These are phyloP conservation scores for Neolentinus lepideus DNA, from an alignment of 1,284 basidiomycete genomes.

Conservation along the genomic window DNA sequence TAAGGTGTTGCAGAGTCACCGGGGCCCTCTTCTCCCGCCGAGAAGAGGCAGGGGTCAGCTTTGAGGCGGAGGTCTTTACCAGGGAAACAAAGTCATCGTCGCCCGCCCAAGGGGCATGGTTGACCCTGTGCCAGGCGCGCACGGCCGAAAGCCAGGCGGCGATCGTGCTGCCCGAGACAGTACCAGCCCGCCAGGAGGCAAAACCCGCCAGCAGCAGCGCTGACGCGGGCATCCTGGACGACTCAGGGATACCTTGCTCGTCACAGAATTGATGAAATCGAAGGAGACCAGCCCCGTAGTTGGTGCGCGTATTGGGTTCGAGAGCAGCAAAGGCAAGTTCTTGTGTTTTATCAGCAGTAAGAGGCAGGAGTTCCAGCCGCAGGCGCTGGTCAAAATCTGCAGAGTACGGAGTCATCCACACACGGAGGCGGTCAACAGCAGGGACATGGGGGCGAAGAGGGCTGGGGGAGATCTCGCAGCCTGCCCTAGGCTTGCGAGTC, in stretches of 20 bases:
- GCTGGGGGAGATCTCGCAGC: too few relatives aligned
- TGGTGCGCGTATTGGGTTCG: not conserved
- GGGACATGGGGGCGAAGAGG: not conserved
- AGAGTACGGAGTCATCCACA: not conserved
- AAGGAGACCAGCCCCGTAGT: constrained; percentile 11
- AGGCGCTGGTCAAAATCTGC: not conserved
- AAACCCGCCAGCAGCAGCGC: constrained; percentile 10
- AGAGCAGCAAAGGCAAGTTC: not conserved
- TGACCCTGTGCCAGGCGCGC: too few relatives aligned
- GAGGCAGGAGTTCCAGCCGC: not conserved
- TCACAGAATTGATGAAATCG: constrained; percentile 10
- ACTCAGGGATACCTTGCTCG: not conserved
- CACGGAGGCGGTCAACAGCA: not conserved
- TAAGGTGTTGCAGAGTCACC: constrained; percentile 14
- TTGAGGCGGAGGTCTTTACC: constrained; percentile 10
- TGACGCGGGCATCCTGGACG: constrained; percentile 12
- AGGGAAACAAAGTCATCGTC: too few relatives aligned
- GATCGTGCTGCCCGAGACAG: constrained; percentile 13
- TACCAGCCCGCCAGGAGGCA: constrained; percentile 8
- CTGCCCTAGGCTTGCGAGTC: not conserved
- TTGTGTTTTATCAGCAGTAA: not conserved
- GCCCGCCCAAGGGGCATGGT: too few relatives aligned
- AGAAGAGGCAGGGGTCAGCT: constrained; percentile 11
- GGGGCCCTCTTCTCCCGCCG: constrained; percentile 10
- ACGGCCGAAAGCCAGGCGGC: too few relatives aligned